Evolutionary conservation across 2,329 filamentous ascomycete species (phyloP), one percentile per base, ranked within the genome.

Genomic region (Pseudogymnoascus sp.): DNA sequence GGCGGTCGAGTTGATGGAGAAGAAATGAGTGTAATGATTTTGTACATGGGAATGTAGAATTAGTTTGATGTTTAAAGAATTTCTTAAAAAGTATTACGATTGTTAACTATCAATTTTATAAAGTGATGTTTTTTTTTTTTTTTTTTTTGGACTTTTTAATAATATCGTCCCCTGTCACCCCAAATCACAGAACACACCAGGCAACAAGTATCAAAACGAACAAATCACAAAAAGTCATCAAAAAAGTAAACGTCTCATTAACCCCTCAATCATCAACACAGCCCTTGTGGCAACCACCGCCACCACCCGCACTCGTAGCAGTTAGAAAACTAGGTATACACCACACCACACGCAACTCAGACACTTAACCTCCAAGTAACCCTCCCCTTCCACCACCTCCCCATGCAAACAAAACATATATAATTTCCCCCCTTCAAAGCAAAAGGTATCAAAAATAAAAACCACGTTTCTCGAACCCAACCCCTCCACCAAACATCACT

Each of bases 1-100:
- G 5, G 92, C 89, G 31, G 91, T 85, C 2, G 91, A 96, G 80
- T 79, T 96, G 69, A 72, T 87, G 62, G 75, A 74, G 10, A 81
- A 80, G 74, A 61, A 35, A 14, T 31, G 19, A 21, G 47, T 53
- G 47, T 53, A 53, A 53, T 31, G 47, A 53, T 16, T 53, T 53
- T 50, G 44, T 50, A n/a, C 7, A 29, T 50, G 13, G 13, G 21
- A 26, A 6, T 47, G 26, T 53, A 53, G 26, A 29, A 53, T 29
- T 53, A 53, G 47, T 16, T 31, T 53, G 47, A 53, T 31, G 47
- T 53, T 53, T 16, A 31, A 53, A 31, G 14, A 16, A 53, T 33
- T 31, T 31, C 47, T 31, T 53, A 33, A 31, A 31, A 50, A 50
- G 24, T 53, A 16, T 24, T 31, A 31, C 16, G 8, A 53, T 7